Evolutionary conservation across 345 rosid genomes (phyloP), one percentile per base, ranked within the genome.

Genomic region (Salix exigua): DNA sequence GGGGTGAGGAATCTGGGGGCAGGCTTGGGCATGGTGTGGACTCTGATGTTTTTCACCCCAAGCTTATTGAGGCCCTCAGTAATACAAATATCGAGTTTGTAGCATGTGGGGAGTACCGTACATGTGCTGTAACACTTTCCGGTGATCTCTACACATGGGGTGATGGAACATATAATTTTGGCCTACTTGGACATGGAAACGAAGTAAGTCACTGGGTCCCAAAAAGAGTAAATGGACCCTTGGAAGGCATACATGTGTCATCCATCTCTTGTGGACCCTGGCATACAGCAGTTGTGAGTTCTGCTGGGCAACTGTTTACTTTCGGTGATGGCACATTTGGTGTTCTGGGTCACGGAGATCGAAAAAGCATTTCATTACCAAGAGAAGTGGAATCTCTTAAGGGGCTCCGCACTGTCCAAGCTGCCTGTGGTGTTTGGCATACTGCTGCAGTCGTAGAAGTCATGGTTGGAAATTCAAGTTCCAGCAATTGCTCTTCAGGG

Each of bases 391-490:
- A 89, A 75, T 91, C 91, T 42, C 88, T 91, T 5, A 91, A 88
- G 84, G 96, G 96, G 42, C 91, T 91, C 63, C 89, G 93, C 77
- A 88, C 96, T 50, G 92, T 89, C 23, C 88, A 89, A 73, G 96
- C 91, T 73, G 86, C 96, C 67, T 91, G 96, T 85, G 96, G 96
- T 66, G 93, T 91, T 76, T 91, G 96, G 96, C 96, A 91, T 77
- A 91, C 93, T 78, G 96, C 93, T 76, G 99, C 99, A 18, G 91
- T 96, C 78, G 93, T 96, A 70, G 99, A 96, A 87, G 95, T 96
- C 80, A 93, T 93, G 98, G 98, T 83, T 72, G 97, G 93, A 12
- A 93, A 88, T 84, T 89, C 97, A 48, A 92, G 91, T 88, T 90
- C 97, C 70, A 92, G 98, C 84, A 92, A 93, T 81, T 88, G 98